Base-by-base conservation (phyloP, 495 filamentous ascomycete species). In the Annulohypoxylon stygium region DNA sequence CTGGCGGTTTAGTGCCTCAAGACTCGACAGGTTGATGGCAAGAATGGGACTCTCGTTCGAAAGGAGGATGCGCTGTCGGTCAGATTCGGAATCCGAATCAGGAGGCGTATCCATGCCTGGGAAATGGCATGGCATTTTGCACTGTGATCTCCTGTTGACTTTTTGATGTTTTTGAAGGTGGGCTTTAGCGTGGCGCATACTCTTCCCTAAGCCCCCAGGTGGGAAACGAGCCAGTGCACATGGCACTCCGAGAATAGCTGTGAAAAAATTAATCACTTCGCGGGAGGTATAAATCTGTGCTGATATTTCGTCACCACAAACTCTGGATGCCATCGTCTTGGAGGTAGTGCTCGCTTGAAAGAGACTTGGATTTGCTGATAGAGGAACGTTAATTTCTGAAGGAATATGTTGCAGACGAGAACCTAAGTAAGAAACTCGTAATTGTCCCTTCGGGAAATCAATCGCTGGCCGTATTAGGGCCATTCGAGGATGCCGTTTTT, bases 21-120 rank as follows among this genome's bases (percentile, higher is more conserved):
- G 87, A 65, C 94, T 97, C 2, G 92, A 90, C 16, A 88, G 86
- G 11, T 91, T 93, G 33, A 99, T 92, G 4, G 92, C 85, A 0
- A 99, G 87, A 58, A 99, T 96, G 0, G 96, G 95, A 53, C 91
- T 94, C 78, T 99, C 96, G 75, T 99, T 99, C 12, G 94, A 92
- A 3, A 99, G 81, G 2, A 94, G 81, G 51, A 97, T 93, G 2
- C 90, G 90, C n/a, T 79, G 85, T 33, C 54, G 65, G 14, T 71
- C 66, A 26, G 77, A 61, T 76, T 85, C 77, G 16, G 79, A 77
- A 75, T 85, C 81, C 34, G 86, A 83, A 75, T 88, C 86, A 54
- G 83, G 79, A 66, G 86, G 78, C 55, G 86, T 79, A 5, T 82
- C 83, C 12, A 84, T 78, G 5, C 73, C 75, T 34, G 87, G 88